phyloP scores from a whole-genome alignment of 106 monocot genomes.

The Apostasia ramifera region DNA sequence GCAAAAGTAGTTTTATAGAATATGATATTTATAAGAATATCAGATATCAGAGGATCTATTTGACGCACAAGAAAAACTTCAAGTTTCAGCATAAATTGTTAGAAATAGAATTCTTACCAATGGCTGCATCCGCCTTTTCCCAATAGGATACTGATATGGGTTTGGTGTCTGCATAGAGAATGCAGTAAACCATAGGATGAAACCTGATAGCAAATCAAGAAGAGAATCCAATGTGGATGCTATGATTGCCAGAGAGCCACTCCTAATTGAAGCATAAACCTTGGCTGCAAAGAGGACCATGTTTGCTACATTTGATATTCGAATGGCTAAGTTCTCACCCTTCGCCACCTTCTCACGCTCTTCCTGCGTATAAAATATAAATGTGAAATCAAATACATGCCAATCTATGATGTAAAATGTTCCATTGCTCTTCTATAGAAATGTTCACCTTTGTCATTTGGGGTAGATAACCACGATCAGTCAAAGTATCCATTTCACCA shows the following conservation, averaged over 20 bases:
- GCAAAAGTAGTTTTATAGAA: too few species aligned
- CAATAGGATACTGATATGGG: conserved; percentile 92
- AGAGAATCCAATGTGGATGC: conserved; percentile 98
- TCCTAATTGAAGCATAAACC: conserved; percentile 89
- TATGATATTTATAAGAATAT: too few species aligned
- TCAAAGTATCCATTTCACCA: conserved; percentile 89
- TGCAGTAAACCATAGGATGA: conserved; percentile 97
- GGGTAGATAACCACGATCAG: conserved; percentile 79
- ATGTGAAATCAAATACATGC: conserved; percentile 1
- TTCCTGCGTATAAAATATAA: conserved; percentile 38
- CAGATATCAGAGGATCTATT: too few species aligned
- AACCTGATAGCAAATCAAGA: conserved; percentile 93
- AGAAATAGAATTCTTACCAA: conserved; percentile 38
- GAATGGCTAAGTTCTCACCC: conserved; percentile 75
- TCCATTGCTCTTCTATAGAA: neutral
- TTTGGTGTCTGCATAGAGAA: conserved; percentile 92
- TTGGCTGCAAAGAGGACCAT: conserved; percentile 91
- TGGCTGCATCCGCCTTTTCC: conserved; percentile 97
- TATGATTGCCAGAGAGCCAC: conserved; percentile 89
- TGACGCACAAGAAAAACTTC: too few species aligned
- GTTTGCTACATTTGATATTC: conserved; percentile 83
- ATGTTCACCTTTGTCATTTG: conserved; percentile 60
- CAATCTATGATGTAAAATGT: neutral
- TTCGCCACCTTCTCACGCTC: conserved; percentile 70
- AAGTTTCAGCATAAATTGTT: too few species aligned